Conservation (phyloP, 2,329 filamentous ascomycete species). For the Ophiostoma ulmi region DNA sequence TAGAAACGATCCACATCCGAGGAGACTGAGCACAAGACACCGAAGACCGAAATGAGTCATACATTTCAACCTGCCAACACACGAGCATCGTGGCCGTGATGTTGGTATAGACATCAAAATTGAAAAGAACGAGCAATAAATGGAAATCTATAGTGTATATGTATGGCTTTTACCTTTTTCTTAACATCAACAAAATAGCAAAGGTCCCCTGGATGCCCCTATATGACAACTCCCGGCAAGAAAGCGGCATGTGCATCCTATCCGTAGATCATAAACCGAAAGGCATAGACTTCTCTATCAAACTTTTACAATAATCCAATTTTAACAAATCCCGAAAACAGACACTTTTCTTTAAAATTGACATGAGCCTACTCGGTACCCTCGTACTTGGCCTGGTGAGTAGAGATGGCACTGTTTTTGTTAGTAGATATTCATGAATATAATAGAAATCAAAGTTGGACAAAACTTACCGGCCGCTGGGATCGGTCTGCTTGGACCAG, state of each 20-base stretch:
- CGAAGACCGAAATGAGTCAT: not conserved
- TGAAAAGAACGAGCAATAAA: not conserved
- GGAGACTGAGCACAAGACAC: not conserved
- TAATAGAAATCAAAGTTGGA: not conserved
- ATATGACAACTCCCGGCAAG: conserved; percentile 1
- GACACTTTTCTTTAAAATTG: not conserved
- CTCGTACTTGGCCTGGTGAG: conserved; percentile 70
- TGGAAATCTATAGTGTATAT: conserved; percentile 18
- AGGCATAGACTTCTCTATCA: not conserved
- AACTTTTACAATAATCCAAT: not conserved
- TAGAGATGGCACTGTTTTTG: conserved; percentile 62
- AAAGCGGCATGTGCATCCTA: not conserved
- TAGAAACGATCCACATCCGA: conserved; percentile 1
- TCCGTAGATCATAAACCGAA: conserved; percentile 10
- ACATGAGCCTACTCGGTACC: conserved; percentile 30
- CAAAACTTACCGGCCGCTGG: conserved; percentile 70
- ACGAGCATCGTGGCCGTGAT: not conserved
- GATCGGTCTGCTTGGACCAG: conserved; percentile 94
- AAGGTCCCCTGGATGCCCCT: not conserved
- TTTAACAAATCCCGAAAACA: conserved; percentile 4
- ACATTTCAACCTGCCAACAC: not conserved
- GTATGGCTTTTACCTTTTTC: conserved; percentile 11
- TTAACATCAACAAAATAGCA: conserved; percentile 8
- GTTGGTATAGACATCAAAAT: not conserved
- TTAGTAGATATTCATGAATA: not conserved